Conservation (phyloP, 1,139 yeast genomes). For the Saccharomyces hybrid region DNA sequence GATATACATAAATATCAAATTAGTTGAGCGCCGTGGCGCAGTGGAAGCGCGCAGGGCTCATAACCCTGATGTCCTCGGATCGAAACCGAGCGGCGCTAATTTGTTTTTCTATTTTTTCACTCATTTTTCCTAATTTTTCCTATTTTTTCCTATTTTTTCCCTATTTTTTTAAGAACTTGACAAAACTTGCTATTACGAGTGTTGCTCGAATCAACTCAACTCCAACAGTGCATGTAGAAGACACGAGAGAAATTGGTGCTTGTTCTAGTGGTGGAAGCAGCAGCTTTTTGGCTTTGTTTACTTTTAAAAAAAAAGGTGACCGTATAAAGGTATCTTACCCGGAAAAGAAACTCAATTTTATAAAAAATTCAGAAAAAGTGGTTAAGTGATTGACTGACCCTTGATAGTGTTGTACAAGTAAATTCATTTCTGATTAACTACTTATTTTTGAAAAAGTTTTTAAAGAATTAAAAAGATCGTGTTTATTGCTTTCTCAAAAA, state of each 20-base stretch:
- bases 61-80: slow-evolving; percentile 99
- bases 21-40: slow-evolving; percentile 80
- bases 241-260: not conserved
- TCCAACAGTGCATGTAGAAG: not conserved
- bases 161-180: not conserved
- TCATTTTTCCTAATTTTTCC: not conserved
- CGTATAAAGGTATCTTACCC: not conserved
- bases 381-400: slow-evolving; percentile 1
- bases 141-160: not conserved
- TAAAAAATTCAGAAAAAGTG: not conserved
- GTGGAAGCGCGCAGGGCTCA: slow-evolving; percentile 99
- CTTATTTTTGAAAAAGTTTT: not conserved
- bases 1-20: not conserved
- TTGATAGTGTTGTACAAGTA: not conserved
- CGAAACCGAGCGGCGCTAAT: slow-evolving; percentile 98
- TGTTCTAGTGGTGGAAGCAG: not conserved
- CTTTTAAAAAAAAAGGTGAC: not conserved
- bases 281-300: not conserved
- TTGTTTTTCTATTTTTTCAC: slow-evolving; percentile 10
- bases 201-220: not conserved
- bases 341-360: not conserved
- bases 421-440: not conserved
- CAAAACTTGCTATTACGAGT: not conserved
- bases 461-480: not conserved
- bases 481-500: slow-evolving; percentile 1